Percentiles rank a stretch among this genome's conserved stretches.
Conservation (phyloP, 306 rosid species). For the Quercus rubra region DNA sequence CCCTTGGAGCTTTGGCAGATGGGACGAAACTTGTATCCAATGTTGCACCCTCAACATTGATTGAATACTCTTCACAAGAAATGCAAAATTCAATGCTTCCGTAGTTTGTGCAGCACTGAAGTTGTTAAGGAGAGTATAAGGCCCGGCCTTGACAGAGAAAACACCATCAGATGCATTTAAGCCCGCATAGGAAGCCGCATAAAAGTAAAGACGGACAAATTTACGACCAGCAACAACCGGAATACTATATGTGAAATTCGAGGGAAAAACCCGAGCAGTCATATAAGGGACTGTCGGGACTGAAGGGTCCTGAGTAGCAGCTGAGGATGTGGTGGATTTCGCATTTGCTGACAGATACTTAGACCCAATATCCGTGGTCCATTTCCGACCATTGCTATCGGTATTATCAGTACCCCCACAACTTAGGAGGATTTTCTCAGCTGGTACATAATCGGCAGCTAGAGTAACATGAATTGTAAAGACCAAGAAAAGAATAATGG, state of each 20-base stretch:
- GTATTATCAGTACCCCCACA: slow-evolving; percentile 70
- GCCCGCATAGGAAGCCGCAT: slow-evolving; percentile 50
- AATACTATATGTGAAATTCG: slow-evolving; percentile 55
- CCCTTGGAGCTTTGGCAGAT: slow-evolving; percentile 46
- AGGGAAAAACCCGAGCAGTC: slow-evolving; percentile 63
- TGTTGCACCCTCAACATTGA: slow-evolving; percentile 53
- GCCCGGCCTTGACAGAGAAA: slow-evolving; percentile 48
- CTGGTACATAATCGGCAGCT: slow-evolving; percentile 53
- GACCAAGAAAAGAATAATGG: slow-evolving; percentile 28
- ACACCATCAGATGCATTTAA: slow-evolving; percentile 52
- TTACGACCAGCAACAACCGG: slow-evolving; percentile 76
- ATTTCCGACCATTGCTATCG: slow-evolving; percentile 53
- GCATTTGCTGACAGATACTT: slow-evolving; percentile 33
- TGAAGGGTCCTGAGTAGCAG: slow-evolving; percentile 66
- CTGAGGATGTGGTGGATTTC: slow-evolving; percentile 30
- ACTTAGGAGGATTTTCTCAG: slow-evolving; percentile 55
- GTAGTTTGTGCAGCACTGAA: slow-evolving; percentile 54
- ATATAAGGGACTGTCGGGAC: slow-evolving; percentile 66
- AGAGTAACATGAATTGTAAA: slow-evolving; percentile 26
- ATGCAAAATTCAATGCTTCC: slow-evolving; percentile 54
- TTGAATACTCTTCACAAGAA: slow-evolving; percentile 49
- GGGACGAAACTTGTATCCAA: slow-evolving; percentile 69
- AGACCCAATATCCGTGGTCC: slow-evolving; percentile 70
- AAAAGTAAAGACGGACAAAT: slow-evolving; percentile 70
- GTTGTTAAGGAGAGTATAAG: slow-evolving; percentile 13